phyloP scores from a whole-genome alignment of 2,329 filamentous ascomycete species.

The Dendryphion nanum region DNA sequence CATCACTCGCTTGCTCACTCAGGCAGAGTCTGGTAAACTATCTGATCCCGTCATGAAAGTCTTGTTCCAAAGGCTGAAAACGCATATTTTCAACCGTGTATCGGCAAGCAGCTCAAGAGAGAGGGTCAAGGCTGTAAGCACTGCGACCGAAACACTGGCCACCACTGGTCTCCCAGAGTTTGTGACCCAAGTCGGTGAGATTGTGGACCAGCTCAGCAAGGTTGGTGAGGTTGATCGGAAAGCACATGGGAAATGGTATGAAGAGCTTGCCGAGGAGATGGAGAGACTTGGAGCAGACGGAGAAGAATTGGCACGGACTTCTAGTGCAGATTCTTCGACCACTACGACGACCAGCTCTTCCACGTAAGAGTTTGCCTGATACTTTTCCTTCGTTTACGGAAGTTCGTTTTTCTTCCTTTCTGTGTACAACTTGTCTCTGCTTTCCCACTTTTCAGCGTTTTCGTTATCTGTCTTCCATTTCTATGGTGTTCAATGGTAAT shows the following conservation, averaged over 20 bases:
- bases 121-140: constrained; percentile 67
- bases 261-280: constrained; percentile 60
- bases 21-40: constrained; percentile 51
- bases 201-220: constrained; percentile 66
- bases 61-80: constrained; percentile 64
- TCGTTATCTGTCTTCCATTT: no score
- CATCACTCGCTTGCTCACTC: constrained; percentile 51
- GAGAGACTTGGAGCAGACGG: constrained; percentile 35
- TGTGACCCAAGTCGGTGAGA: constrained; percentile 64
- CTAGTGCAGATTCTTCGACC: constrained; percentile 23
- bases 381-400: no score
- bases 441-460: no score
- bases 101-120: constrained; percentile 67
- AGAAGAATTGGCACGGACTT: constrained; percentile 24
- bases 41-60: constrained; percentile 65
- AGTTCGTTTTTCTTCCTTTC: no score
- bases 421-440: no score
- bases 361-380: no score
- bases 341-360: no score
- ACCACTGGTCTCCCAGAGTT: constrained; percentile 72
- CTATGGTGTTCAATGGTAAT: no score
- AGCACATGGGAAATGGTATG: constrained; percentile 69
- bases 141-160: constrained; percentile 67
- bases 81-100: constrained; percentile 64
- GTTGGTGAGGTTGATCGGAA: constrained; percentile 67